These are phyloP conservation scores for Choiromyces venosus DNA, from an alignment of 495 filamentous ascomycete genomes.

Conservation along the genomic window DNA sequence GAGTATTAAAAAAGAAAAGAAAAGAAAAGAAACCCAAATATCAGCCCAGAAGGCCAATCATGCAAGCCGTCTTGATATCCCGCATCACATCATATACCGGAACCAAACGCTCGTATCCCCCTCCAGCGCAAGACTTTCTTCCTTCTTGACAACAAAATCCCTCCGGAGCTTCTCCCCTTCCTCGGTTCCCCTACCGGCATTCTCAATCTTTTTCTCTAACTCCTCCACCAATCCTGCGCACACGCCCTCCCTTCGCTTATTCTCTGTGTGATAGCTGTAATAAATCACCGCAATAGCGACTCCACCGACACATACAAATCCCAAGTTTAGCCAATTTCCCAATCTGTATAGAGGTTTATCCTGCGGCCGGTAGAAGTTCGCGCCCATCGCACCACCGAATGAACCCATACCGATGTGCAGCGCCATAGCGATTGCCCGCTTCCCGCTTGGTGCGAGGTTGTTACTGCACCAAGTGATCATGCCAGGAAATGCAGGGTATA, in stretches of 20 bases:
- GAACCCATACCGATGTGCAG: constrained; percentile 71
- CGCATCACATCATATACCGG: constrained; percentile 28
- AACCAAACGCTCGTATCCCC: constrained; percentile 39
- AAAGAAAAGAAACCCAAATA: background rate
- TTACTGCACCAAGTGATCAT: constrained; percentile 67
- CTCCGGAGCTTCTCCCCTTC: constrained; percentile 20
- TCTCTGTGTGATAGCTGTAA: constrained; percentile 47
- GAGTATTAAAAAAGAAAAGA: background rate
- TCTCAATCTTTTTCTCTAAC: constrained; percentile 23
- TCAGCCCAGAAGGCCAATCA: background rate
- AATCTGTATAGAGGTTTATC: constrained; percentile 62
- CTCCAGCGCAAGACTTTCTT: constrained; percentile 32
- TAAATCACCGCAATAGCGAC: constrained; percentile 57
- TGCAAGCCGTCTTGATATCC: background rate
- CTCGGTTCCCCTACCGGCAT: background rate
- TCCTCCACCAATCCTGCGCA: constrained; percentile 7
- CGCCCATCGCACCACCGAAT: constrained; percentile 66
- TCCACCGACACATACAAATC: constrained; percentile 59
- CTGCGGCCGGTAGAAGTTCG: constrained; percentile 65
- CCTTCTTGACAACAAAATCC: constrained; percentile 34
- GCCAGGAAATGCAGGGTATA: constrained; percentile 59
- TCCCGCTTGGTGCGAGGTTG: constrained; percentile 66
- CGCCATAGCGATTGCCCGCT: constrained; percentile 67
- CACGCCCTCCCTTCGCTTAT: constrained; percentile 51
- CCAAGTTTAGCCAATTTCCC: constrained; percentile 65